Percentiles rank a stretch among this genome's conserved stretches.
phyloP scores from a whole-genome alignment of 495 filamentous ascomycete species.

The Aspergillus leporis region DNA sequence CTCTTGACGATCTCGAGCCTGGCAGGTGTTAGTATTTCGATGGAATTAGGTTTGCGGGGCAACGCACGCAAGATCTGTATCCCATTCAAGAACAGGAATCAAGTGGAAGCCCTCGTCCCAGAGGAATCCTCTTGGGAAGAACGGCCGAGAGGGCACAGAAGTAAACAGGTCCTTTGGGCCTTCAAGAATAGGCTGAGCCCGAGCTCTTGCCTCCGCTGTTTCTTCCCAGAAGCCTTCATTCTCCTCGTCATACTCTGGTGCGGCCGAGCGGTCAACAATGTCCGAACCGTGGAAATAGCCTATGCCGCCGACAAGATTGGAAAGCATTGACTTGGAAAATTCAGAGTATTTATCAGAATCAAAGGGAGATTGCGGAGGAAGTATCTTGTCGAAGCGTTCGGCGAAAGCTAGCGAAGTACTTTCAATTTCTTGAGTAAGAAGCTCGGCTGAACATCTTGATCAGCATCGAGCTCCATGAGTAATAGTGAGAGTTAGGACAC shows the following conservation, averaged over 20 bases:
- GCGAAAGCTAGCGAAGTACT: conserved; percentile 65
- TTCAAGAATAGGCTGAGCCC: conserved; percentile 64
- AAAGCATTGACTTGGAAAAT: conserved; percentile 89
- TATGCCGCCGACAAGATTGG: conserved; percentile 91
- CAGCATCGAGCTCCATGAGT: conserved; percentile 17
- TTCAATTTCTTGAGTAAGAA: conserved; percentile 68
- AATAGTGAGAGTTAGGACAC: background rate
- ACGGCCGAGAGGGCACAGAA: conserved; percentile 88
- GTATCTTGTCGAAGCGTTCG: conserved; percentile 70
- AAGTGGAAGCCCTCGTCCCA: conserved; percentile 99
- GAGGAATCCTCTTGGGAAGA: conserved; percentile 94
- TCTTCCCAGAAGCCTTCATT: conserved; percentile 98
- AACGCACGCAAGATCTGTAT: conserved; percentile 76
- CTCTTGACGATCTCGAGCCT: conserved; percentile 87
- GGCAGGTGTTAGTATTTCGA: conserved; percentile 13
- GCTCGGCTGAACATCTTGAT: conserved; percentile 53
- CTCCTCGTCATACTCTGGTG: conserved; percentile 90
- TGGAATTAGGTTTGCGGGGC: background rate
- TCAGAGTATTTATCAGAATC: conserved; percentile 66
- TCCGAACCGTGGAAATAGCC: conserved; percentile 91
- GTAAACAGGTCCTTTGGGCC: conserved; percentile 90
- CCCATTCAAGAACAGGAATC: conserved; percentile 89
- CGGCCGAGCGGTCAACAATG: conserved; percentile 86
- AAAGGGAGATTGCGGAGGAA: conserved; percentile 77
- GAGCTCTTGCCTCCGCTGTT: conserved; percentile 69